Conservation (phyloP, 257 asterid genomes). For the Verbascum thapsus region DNA sequence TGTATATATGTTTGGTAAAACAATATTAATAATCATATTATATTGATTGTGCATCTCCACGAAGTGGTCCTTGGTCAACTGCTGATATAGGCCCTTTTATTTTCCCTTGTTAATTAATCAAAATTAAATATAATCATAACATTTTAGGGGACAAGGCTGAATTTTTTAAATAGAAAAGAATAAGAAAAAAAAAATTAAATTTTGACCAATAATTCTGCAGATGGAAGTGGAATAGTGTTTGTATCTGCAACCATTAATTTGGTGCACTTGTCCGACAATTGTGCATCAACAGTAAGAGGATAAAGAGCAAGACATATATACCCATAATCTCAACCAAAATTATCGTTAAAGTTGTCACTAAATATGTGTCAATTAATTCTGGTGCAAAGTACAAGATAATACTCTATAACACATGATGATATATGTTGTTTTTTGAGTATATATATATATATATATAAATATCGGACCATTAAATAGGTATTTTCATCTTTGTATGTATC, state of each 20-base stretch:
- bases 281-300: slow-evolving; percentile 5
- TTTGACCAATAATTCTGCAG: slow-evolving; percentile 3
- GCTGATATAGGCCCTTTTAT: background rate
- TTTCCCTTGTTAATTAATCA: background rate
- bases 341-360: slow-evolving; percentile 24
- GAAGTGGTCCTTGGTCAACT: slow-evolving; percentile 2
- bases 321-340: slow-evolving; percentile 22
- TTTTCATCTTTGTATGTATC: too few species aligned
- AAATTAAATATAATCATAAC: background rate
- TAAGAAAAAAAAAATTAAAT: background rate
- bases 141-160: too few species aligned
- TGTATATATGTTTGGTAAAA: too few species aligned
- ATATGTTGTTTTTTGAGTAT: too few species aligned
- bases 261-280: slow-evolving; percentile 33
- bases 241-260: slow-evolving; percentile 21
- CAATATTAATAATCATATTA: too few species aligned
- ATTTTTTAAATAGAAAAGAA: too few species aligned
- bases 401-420: too few species aligned
- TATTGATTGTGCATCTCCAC: background rate
- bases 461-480: too few species aligned
- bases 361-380: background rate
- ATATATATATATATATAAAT: too few species aligned
- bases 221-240: background rate
- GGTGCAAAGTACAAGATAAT: too few species aligned
- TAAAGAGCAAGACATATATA: slow-evolving; percentile 6